Conservation (phyloP, 257 asterid genomes). For the Petunia axillaris region DNA sequence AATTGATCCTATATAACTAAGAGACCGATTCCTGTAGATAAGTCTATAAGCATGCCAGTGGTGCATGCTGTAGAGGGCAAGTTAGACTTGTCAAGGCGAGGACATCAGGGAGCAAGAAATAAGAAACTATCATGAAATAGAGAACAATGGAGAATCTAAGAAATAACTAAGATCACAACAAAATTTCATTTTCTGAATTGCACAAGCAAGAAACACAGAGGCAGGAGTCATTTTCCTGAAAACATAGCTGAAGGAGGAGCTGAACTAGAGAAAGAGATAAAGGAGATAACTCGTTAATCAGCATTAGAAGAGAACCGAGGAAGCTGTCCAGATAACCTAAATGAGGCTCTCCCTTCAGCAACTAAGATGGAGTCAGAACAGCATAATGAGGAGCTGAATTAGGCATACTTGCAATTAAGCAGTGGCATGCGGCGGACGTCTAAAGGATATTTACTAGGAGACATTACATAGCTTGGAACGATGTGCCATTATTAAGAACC, state of each 20-base stretch:
- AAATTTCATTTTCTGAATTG: not conserved
- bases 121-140: not conserved
- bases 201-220: conserved; percentile 2
- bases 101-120: not conserved
- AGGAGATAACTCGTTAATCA: not conserved
- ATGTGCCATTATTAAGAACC: not conserved
- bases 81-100: not conserved
- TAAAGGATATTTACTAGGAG: not conserved
- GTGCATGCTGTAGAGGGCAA: conserved; percentile 7
- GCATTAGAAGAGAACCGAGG: not conserved
- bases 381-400: not conserved
- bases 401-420: not conserved
- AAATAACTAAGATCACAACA: not conserved
- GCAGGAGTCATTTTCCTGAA: not conserved
- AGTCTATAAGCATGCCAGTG: not conserved
- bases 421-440: not conserved
- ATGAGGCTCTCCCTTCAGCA: not conserved
- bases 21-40: not conserved
- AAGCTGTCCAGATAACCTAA: not conserved
- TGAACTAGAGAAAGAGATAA: not conserved
- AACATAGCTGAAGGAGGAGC: not conserved
- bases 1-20: not conserved
- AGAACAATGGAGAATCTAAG: not conserved
- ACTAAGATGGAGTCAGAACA: not conserved
- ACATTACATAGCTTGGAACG: not conserved